Evolutionary conservation across 1,284 basidiomycete species (phyloP).

Genomic region (Leccinum angustisporum): DNA sequence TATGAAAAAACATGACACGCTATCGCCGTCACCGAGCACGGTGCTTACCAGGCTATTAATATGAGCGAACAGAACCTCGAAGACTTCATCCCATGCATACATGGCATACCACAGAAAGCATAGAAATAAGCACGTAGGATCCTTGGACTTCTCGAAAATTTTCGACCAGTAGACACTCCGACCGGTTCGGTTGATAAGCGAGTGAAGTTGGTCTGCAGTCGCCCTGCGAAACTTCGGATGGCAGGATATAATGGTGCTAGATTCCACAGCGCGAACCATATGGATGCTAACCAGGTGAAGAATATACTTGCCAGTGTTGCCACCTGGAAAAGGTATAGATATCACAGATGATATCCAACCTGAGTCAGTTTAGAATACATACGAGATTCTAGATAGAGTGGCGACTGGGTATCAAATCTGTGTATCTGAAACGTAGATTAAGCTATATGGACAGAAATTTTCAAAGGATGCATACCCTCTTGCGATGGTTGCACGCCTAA

Average conservation of each 20-base stretch:
- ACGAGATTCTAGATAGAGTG: constrained; percentile 27
- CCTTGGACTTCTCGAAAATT: constrained; percentile 42
- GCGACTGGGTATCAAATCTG: constrained; percentile 33
- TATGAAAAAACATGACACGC: constrained; percentile 17
- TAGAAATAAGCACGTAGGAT: constrained; percentile 52
- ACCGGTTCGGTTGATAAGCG: constrained; percentile 44
- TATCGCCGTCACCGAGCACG: not conserved
- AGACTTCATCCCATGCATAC: constrained; percentile 57
- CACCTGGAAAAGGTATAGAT: constrained; percentile 9
- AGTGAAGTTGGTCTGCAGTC: constrained; percentile 40
- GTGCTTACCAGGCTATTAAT: constrained; percentile 43
- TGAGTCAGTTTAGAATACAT: constrained; percentile 3
- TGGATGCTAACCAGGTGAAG: constrained; percentile 50
- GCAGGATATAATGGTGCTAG: constrained; percentile 50
- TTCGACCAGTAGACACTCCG: constrained; percentile 56
- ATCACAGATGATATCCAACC: not conserved
- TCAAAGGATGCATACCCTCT: constrained; percentile 7
- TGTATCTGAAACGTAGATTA: constrained; percentile 18
- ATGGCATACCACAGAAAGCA: constrained; percentile 54
- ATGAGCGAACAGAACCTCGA: constrained; percentile 47
- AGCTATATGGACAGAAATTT: not conserved
- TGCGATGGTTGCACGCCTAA: not conserved
- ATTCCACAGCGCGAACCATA: constrained; percentile 40
- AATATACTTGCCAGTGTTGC: too few relatives aligned
- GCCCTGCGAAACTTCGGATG: constrained; percentile 38